These are phyloP conservation scores for Penicillium roqueforti DNA, from an alignment of 495 filamentous ascomycete species.

Conservation along the genomic window DNA sequence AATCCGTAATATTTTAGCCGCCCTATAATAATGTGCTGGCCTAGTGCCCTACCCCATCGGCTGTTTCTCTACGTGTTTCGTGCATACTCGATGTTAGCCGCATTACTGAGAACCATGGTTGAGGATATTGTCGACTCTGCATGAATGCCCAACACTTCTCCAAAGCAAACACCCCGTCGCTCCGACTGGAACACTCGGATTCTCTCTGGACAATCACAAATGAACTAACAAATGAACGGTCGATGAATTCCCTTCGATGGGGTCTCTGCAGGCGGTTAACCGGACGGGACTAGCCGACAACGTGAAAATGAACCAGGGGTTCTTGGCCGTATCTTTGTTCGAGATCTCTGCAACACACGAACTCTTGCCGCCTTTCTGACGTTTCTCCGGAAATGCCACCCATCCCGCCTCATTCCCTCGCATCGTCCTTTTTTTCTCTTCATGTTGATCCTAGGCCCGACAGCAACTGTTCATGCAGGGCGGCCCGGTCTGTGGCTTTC, in stretches of 20 bases:
- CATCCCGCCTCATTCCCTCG: conserved; percentile 1
- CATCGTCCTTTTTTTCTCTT: neutral
- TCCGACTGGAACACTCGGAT: neutral
- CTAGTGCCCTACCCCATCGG: conserved; percentile 10
- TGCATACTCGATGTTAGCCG: conserved; percentile 16
- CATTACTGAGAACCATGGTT: conserved; percentile 24
- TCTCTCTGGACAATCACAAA: neutral
- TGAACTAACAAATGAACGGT: neutral
- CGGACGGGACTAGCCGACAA: conserved; percentile 5
- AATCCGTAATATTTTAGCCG: conserved; percentile 1
- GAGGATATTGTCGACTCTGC: conserved; percentile 12
- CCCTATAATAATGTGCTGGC: neutral
- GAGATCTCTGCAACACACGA: conserved; percentile 3
- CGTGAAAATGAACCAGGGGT: neutral
- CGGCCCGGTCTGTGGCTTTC: conserved; percentile 29
- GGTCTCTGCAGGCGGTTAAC: conserved; percentile 6
- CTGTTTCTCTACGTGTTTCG: conserved; percentile 9
- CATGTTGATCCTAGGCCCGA: conserved; percentile 3
- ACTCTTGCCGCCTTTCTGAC: neutral
- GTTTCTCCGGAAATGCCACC: neutral
- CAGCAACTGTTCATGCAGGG: conserved; percentile 33
- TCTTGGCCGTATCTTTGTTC: conserved; percentile 5
- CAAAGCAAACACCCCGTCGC: conserved; percentile 7
- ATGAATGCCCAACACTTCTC: conserved; percentile 20
- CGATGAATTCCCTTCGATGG: neutral